Conservation (phyloP, 2,329 filamentous ascomycete species). For the Alternaria brassicicola region DNA sequence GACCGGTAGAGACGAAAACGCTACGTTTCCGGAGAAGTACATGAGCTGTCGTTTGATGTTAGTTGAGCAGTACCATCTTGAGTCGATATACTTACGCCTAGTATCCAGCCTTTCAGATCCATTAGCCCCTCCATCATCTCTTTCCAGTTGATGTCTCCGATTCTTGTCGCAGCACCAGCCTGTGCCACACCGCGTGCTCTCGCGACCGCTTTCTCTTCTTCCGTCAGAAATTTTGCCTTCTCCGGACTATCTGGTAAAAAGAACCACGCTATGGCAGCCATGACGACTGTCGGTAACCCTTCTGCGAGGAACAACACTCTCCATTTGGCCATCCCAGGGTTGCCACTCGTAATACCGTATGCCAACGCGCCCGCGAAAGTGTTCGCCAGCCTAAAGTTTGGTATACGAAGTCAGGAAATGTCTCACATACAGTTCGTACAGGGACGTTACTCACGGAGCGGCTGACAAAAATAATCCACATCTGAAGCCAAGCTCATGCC, state of each 20-base stretch:
- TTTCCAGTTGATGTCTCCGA: slow-evolving; percentile 38
- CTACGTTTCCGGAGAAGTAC: slow-evolving; percentile 52
- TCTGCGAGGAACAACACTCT: slow-evolving; percentile 60
- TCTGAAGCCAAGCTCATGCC: too few relatives aligned
- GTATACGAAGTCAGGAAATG: not conserved
- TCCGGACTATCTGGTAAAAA: slow-evolving; percentile 54
- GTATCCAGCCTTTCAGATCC: slow-evolving; percentile 45
- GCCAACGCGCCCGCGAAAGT: slow-evolving; percentile 73
- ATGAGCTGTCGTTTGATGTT: slow-evolving; percentile 28
- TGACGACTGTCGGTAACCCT: slow-evolving; percentile 52
- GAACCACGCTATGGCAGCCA: slow-evolving; percentile 52
- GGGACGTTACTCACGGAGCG: slow-evolving; percentile 55
- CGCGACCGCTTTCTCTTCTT: slow-evolving; percentile 49
- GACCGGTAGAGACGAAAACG: slow-evolving; percentile 59
- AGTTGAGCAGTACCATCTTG: not conserved
- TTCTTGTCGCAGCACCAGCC: slow-evolving; percentile 34
- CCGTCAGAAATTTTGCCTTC: slow-evolving; percentile 51
- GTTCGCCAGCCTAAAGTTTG: slow-evolving; percentile 64
- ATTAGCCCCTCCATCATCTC: slow-evolving; percentile 37
- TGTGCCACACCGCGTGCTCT: slow-evolving; percentile 39
- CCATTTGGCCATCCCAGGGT: slow-evolving; percentile 65
- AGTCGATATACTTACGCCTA: slow-evolving; percentile 32
- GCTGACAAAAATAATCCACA: slow-evolving; percentile 36
- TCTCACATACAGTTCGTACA: not conserved
- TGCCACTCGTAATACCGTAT: slow-evolving; percentile 63